These are phyloP conservation scores for Venturiaceae sp. DNA, from an alignment of 2,329 filamentous ascomycete genomes.

Conservation along the genomic window DNA sequence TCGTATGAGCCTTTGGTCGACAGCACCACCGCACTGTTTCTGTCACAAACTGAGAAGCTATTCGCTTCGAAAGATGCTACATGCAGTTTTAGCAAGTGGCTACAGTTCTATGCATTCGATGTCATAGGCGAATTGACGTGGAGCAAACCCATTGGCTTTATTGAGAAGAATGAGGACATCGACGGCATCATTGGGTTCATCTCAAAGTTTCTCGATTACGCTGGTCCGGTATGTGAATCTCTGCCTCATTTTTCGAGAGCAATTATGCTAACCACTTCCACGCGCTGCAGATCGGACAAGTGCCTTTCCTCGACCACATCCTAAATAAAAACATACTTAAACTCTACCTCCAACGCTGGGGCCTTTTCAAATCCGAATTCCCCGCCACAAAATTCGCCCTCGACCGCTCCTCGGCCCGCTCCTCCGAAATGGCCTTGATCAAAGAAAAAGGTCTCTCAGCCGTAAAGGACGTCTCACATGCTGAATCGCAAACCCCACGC, in stretches of 20 bases:
- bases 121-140: slow-evolving; percentile 73
- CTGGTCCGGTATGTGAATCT: slow-evolving; percentile 48
- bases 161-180: slow-evolving; percentile 65
- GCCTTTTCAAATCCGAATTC: slow-evolving; percentile 58
- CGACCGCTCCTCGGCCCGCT: slow-evolving; percentile 55
- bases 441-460: slow-evolving; percentile 26
- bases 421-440: slow-evolving; percentile 41
- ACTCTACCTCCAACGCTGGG: slow-evolving; percentile 57
- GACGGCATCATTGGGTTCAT: slow-evolving; percentile 63
- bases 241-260: not conserved
- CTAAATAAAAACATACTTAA: slow-evolving; percentile 68
- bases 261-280: not conserved
- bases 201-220: slow-evolving; percentile 56
- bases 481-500: slow-evolving; percentile 25
- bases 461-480: slow-evolving; percentile 8
- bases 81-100: slow-evolving; percentile 61
- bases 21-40: slow-evolving; percentile 61
- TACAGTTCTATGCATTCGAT: slow-evolving; percentile 76
- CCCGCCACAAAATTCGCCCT: slow-evolving; percentile 65
- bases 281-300: slow-evolving; percentile 54
- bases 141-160: slow-evolving; percentile 63
- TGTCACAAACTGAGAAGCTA: slow-evolving; percentile 38
- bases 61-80: slow-evolving; percentile 30
- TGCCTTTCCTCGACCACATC: slow-evolving; percentile 59
- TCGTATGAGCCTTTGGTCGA: slow-evolving; percentile 76